Evolutionary conservation across 352 stramenopile genomes (phyloP).

Genomic region (Pythium aquatile): DNA sequence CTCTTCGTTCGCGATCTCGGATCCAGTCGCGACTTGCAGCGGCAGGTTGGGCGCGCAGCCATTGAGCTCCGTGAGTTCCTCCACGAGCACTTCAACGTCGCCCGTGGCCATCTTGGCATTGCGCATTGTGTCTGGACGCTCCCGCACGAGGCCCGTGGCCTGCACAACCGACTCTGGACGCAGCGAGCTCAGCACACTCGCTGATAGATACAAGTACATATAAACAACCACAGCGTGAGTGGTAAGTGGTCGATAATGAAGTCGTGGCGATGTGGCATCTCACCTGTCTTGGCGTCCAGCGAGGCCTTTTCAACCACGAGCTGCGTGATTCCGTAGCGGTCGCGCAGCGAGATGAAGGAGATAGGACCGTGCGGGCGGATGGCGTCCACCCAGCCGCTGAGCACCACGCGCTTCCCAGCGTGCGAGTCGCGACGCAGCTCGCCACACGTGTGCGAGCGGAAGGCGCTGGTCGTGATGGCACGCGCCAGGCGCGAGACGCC

Average conservation of each 20-base stretch:
- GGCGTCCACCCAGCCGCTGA: constrained; percentile 82
- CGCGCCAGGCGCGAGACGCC: constrained; percentile 12
- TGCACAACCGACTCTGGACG: constrained; percentile 75
- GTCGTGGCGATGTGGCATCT: too few species aligned
- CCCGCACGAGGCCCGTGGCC: constrained; percentile 56
- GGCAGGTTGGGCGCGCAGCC: constrained; percentile 44
- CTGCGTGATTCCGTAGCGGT: constrained; percentile 79
- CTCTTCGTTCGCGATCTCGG: constrained; percentile 63
- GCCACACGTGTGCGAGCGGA: constrained; percentile 74
- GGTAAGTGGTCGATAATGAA: too few species aligned
- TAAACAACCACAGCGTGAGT: too few species aligned
- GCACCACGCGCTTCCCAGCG: constrained; percentile 50
- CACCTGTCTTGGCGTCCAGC: constrained; percentile 37
- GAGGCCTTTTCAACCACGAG: constrained; percentile 72
- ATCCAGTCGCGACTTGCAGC: constrained; percentile 62
- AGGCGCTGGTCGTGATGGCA: constrained; percentile 33
- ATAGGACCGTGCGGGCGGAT: constrained; percentile 75
- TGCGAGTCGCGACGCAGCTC: constrained; percentile 53
- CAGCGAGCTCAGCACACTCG: constrained; percentile 47
- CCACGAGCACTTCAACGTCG: constrained; percentile 69
- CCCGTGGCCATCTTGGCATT: constrained; percentile 75
- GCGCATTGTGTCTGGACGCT: constrained; percentile 56
- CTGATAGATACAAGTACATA: constrained; percentile 10
- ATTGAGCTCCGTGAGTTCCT: constrained; percentile 63
- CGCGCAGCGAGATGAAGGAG: constrained; percentile 79